phyloP scores from a whole-genome alignment of 345 rosid species.

The Turritis glabra region DNA sequence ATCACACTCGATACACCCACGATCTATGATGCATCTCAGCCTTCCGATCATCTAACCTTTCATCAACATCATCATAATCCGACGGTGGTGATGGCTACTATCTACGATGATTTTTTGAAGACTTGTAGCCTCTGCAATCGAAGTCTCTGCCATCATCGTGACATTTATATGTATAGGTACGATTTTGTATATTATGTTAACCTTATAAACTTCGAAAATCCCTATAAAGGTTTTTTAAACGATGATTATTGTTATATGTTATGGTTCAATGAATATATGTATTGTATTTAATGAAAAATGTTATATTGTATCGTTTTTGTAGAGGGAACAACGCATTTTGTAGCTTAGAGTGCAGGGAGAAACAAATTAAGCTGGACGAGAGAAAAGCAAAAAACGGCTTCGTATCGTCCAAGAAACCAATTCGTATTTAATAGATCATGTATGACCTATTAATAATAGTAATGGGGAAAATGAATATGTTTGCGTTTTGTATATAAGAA shows the following conservation, averaged over 20 bases:
- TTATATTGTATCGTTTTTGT: conserved; percentile 2
- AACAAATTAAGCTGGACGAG: conserved; percentile 70
- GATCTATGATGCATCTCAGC: conserved; percentile 34
- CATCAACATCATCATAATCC: conserved; percentile 24
- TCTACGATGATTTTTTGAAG: conserved; percentile 29
- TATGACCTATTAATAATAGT: neutral
- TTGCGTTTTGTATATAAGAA: conserved; percentile 9
- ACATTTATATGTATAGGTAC: conserved; percentile 88
- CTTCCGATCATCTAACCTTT: conserved; percentile 34
- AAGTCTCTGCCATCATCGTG: conserved; percentile 44
- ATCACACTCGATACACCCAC: conserved; percentile 46
- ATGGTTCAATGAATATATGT: neutral
- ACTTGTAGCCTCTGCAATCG: conserved; percentile 36
- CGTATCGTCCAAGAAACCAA: conserved; percentile 15
- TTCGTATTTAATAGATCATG: conserved; percentile 1
- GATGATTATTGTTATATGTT: neutral
- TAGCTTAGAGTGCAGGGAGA: conserved; percentile 81
- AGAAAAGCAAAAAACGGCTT: conserved; percentile 42
- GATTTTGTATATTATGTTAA: neutral
- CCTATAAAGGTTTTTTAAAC: neutral
- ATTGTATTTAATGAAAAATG: neutral
- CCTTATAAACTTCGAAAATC: neutral
- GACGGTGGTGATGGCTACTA: conserved; percentile 14
- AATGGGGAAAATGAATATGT: neutral
- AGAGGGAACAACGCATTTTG: conserved; percentile 96